Percentiles rank a stretch among this genome's conserved stretches.
These are phyloP conservation scores for Tulasnella calospora DNA, from an alignment of 768 basidiomycete genomes.

Conservation along the genomic window DNA sequence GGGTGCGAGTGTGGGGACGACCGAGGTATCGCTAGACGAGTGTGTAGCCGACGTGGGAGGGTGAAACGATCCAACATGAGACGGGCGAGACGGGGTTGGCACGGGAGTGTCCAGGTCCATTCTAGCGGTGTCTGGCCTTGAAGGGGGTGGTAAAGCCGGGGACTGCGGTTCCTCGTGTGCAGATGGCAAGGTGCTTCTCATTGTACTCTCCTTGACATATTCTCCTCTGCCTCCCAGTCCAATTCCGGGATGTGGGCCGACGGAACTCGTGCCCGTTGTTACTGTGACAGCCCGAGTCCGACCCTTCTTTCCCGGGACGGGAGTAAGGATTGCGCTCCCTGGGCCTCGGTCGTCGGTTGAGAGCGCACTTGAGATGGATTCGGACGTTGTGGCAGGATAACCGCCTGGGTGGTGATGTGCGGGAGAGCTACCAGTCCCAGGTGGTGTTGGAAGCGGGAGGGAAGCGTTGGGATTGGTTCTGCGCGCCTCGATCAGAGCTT, in stretches of 20 bases:
- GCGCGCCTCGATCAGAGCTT: constrained; percentile 27
- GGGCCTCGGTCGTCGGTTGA: background rate
- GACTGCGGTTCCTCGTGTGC: constrained; percentile 1
- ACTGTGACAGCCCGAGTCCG: constrained; percentile 8
- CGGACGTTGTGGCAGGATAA: background rate
- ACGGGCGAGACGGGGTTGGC: background rate
- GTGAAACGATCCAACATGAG: background rate
- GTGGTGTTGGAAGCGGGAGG: constrained; percentile 11
- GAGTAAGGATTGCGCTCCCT: background rate
- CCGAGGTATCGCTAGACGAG: background rate
- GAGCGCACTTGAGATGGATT: background rate
- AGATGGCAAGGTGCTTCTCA: constrained; percentile 3
- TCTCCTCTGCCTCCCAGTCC: background rate
- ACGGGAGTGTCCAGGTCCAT: background rate
- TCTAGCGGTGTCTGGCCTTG: background rate
- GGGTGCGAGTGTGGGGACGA: background rate
- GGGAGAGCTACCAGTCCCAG: background rate
- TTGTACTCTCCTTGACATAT: background rate
- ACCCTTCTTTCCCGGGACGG: background rate
- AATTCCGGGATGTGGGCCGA: background rate
- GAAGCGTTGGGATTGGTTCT: constrained; percentile 22
- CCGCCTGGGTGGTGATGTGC: background rate
- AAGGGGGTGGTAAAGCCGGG: background rate
- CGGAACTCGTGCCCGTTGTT: constrained; percentile 6
- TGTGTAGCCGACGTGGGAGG: background rate